Evolutionary conservation across 495 filamentous ascomycete species (phyloP), one percentile per base, ranked within the genome.

Genomic region (Penicillium riverlandense): DNA sequence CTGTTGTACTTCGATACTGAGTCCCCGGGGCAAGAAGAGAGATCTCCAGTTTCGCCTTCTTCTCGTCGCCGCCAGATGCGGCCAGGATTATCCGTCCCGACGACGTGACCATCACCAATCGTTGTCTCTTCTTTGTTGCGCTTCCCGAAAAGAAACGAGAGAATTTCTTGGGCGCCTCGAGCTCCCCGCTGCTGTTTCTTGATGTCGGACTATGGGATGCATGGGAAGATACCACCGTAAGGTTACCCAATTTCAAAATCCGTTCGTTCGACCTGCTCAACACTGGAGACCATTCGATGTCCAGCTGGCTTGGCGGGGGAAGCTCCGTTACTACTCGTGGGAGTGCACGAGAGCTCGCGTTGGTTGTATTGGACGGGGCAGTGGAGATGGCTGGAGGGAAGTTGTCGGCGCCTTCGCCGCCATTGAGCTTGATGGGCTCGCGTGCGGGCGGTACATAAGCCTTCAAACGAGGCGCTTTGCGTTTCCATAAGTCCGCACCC

Each of bases 241-340:
- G 65, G 53, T 97, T 95, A 4, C 94, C 94, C 16, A 99, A 73
- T 58, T 95, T 96, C 47, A 99, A 61, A 43, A 99, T 99, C 38
- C 94, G 76, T 68, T 99, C 94, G 55, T 96, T 96, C 44, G 77
- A 80, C 44, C 80, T 83, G 29, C 86, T 95, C 42, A 99, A 66
- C 3, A 99, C 94, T 8, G 94, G 94, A 2, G 91, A 96, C 94
- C 94, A 99, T 65, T 97, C 94, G 45, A 99, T 95, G 63, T 99
- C 94, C 11, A 99, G 73, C 61, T 99, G 94, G 44, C 85, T 95
- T 8, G 94, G 94, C 29, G 94, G 90, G 2, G 94, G 90, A 22
- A 99, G 73, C 60, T 99, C 94, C 2, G 94, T 97, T 44, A 97
- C 92, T 34, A 96, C 80, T 46, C 90, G 77, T 9, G 90, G 83